These are phyloP conservation scores for Parasarocladium wereldwijsianum DNA, from an alignment of 2,329 filamentous ascomycete genomes.

Conservation along the genomic window DNA sequence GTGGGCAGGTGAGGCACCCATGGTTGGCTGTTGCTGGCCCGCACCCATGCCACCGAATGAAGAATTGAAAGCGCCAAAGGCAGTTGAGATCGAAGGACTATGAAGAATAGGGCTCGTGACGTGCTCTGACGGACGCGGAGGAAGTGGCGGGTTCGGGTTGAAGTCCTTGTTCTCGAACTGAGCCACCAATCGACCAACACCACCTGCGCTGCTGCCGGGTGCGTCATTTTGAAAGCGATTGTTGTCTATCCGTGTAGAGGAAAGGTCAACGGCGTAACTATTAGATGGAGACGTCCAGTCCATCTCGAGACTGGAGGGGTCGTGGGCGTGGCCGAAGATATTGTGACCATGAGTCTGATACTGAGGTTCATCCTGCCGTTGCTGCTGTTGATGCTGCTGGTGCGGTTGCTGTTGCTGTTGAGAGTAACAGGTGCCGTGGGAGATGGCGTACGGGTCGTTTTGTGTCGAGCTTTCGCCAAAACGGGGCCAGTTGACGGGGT, in stretches of 20 bases:
- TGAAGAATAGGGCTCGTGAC: conserved; percentile 13
- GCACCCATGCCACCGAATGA: conserved; percentile 1
- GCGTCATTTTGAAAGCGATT: conserved; percentile 10
- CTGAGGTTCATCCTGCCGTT: conserved; percentile 2
- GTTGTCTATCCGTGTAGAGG: conserved; percentile 6
- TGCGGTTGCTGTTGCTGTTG: conserved; percentile 2
- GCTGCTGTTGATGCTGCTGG: conserved; percentile 2
- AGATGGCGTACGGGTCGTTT: conserved; percentile 7
- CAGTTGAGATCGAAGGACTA: conserved; percentile 8
- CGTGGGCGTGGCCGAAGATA: neutral
- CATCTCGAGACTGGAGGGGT: conserved; percentile 13
- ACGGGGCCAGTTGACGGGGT: conserved; percentile 2
- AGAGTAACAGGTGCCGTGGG: neutral
- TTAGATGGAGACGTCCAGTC: conserved; percentile 21
- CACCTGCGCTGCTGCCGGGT: conserved; percentile 9
- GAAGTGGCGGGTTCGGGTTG: conserved; percentile 19
- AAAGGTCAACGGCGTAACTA: conserved; percentile 8
- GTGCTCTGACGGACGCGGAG: conserved; percentile 17
- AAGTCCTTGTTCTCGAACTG: conserved; percentile 25
- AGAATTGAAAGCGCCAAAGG: conserved; percentile 15
- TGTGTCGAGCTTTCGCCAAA: conserved; percentile 4
- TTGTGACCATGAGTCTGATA: conserved; percentile 3
- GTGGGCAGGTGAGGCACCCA: conserved; percentile 9
- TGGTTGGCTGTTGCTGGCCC: conserved; percentile 4
- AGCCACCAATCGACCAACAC: conserved; percentile 23